A percentile compares a stretch with the other conserved stretches of the same genome.
Evolutionary conservation across 2,329 filamentous ascomycete genomes (phyloP).

Genomic region (Phyllachora maydis): DNA sequence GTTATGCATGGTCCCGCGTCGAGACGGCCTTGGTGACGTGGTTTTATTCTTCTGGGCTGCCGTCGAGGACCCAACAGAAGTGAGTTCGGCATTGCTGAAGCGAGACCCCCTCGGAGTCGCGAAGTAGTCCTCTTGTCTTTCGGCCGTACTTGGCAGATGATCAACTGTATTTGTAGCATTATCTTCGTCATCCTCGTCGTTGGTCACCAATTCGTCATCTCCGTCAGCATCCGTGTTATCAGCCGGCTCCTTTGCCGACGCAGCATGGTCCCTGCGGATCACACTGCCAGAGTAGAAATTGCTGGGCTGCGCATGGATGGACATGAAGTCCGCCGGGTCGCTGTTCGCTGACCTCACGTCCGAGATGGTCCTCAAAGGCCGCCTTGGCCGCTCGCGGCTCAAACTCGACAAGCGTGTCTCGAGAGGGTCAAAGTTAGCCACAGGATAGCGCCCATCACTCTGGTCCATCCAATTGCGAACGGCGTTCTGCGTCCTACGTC

Average conservation of each 20-base stretch:
- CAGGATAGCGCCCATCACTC: no score
- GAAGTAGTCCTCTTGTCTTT: conserved; percentile 29
- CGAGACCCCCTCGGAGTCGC: conserved; percentile 24
- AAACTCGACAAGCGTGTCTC: no score
- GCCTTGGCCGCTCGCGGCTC: conserved; percentile 24
- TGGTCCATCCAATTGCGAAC: conserved; percentile 84
- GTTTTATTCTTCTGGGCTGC: conserved; percentile 3
- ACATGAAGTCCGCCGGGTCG: conserved; percentile 41
- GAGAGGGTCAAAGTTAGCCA: no score
- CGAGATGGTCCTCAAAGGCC: conserved; percentile 27
- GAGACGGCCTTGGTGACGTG: conserved; percentile 8
- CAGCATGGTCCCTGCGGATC: conserved; percentile 18
- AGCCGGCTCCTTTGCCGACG: conserved; percentile 28
- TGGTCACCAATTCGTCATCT: conserved; percentile 74
- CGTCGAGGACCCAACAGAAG: conserved; percentile 10
- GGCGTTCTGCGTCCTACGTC: conserved; percentile 56
- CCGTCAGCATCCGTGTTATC: conserved; percentile 70
- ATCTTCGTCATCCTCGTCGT: conserved; percentile 48
- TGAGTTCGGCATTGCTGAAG: conserved; percentile 13
- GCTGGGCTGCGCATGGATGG: conserved; percentile 16
- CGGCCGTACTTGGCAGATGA: conserved; percentile 6
- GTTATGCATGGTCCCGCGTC: conserved; percentile 29
- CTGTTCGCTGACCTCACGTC: conserved; percentile 39
- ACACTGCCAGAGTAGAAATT: conserved; percentile 7
- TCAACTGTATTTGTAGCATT: conserved; percentile 19